Base-by-base conservation (phyloP, 371 early-diverging fungal species). In the Nematocida major region DNA sequence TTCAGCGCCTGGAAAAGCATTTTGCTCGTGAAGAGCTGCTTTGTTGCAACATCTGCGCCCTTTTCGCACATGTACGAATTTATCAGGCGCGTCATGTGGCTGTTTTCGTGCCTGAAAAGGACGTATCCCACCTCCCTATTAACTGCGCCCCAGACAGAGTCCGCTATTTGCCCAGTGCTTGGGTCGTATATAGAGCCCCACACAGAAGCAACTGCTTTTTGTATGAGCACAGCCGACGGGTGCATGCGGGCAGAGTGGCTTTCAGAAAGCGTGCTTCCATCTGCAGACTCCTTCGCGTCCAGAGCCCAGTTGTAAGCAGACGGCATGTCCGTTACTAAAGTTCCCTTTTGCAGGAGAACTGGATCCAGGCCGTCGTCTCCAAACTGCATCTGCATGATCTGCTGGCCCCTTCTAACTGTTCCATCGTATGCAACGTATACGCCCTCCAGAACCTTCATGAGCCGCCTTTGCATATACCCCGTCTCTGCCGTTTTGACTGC, bases 401-500 rank as follows among this genome's bases (percentile, higher is more conserved):
- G 62, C 42, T 62, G 24, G 2, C 79, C 50, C 24, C 68, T 78
- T 49, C 85, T 62, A 11, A 84, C 83, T 51, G 69, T 82, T n/a
- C 68, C 63, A 76, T 85, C 85, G 65, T 82, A 82, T 28, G 61
- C 62, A 30, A 83, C 80, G 54, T 68, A 59, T 39, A 80, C 49
- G 54, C 81, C 82, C 68, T 82, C 83, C 30, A 81, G 50, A 26
- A 85, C 86, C 88, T 96, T 97, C 91, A 96, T 94, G 68, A 97
- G 86, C 84, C 97, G 91, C 68, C 98, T 88, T 85, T 94, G 94
- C 93, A 96, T 95, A 82, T 96, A 96, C 78, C 97, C 99, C 0
- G 97, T 96, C 86, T 96, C 97, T 34, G 99, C 97, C 38, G 99
- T 97, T 66, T 88, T 89, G 82, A 99, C 97, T 66, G 99, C 97